phyloP scores from a whole-genome alignment of 139 green algal genomes.

The Chlamydomonas eustigma region DNA sequence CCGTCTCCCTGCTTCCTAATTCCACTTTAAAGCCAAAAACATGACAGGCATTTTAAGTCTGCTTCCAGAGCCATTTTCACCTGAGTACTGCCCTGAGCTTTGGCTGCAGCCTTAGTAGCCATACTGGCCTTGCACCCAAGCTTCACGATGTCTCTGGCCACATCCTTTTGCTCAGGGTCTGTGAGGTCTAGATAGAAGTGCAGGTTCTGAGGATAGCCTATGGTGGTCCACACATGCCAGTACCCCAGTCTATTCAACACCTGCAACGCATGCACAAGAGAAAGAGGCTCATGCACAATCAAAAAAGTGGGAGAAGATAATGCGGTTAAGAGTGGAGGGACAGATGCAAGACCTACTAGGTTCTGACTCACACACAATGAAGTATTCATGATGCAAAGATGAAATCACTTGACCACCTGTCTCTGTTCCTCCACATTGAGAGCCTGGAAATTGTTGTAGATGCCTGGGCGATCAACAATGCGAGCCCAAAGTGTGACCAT shows the following conservation, averaged over 20 bases:
- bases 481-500: slow-evolving; percentile 30
- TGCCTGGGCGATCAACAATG: slow-evolving; percentile 10
- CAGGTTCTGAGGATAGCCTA: slow-evolving; percentile 24
- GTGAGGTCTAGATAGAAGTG: slow-evolving; percentile 29
- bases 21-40: too few species aligned
- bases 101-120: slow-evolving; percentile 15
- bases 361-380: background rate
- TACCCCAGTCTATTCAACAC: slow-evolving; percentile 30
- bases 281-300: too few species aligned
- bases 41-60: too few species aligned
- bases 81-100: background rate
- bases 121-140: slow-evolving; percentile 16
- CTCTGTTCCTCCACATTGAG: slow-evolving; percentile 17
- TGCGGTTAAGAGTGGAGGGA: too few species aligned
- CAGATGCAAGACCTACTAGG: background rate
- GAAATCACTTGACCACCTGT: slow-evolving; percentile 1
- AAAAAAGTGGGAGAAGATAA: too few species aligned
- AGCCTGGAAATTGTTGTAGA: slow-evolving; percentile 17
- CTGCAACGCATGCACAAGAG: too few species aligned
- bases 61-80: too few species aligned
- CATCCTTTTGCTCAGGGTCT: slow-evolving; percentile 38
- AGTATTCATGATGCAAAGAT: too few species aligned
- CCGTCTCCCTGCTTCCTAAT: too few species aligned
- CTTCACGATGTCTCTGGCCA: slow-evolving; percentile 33
- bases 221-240: slow-evolving; percentile 27